Evolutionary conservation across 108 stramenopile species (phyloP), one percentile per base, ranked within the genome.

Genomic region (Seminavis robusta): DNA sequence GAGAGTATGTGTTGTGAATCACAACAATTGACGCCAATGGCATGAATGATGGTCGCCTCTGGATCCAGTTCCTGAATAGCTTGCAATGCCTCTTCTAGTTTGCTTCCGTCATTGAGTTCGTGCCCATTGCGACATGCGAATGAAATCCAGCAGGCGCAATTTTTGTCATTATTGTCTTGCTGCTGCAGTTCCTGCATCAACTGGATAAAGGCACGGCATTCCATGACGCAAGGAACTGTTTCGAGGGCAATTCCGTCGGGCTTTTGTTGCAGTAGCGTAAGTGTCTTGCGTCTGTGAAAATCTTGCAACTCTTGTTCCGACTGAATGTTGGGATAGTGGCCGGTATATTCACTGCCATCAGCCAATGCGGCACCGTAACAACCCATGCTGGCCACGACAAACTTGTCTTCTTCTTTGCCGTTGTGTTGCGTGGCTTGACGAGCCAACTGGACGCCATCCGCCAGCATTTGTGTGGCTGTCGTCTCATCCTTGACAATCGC

Each of bases 281-380:
- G 52, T 10, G 38, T 13, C 48, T 77, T 81, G 17, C 46, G 32
- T 25, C 36, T 17, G 57, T 83, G 82, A 76, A 83, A 83, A 17
- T 63, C 33, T 8, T 66, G 33, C 9, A 83, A 34, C 6, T 50
- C 36, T 39, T 44, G 27, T 13, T 16, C 4, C 4, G 59, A 38
- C 1, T 30, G 31, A n/a, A 48, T 27, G 13, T 17, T 4, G 4
- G 48, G 54, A 49, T 79, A 83, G 21, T 69, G 52, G 17, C 82
- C 82, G 9, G 69, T 69, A 57, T 83, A 83, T 69, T 83, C 82
- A 0, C 70, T 67, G 44, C 81, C 81, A 63, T 83, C 64, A 15
- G 77, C 74, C 51, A 83, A 46, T 8, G 74, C 73, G 13, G 70
- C 81, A 28, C 82, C 82, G 41, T 63, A 79, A 27, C 71, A 75